These are phyloP conservation scores for Cladosporium cucumerinum DNA, from an alignment of 2,329 filamentous ascomycete species.

Conservation along the genomic window DNA sequence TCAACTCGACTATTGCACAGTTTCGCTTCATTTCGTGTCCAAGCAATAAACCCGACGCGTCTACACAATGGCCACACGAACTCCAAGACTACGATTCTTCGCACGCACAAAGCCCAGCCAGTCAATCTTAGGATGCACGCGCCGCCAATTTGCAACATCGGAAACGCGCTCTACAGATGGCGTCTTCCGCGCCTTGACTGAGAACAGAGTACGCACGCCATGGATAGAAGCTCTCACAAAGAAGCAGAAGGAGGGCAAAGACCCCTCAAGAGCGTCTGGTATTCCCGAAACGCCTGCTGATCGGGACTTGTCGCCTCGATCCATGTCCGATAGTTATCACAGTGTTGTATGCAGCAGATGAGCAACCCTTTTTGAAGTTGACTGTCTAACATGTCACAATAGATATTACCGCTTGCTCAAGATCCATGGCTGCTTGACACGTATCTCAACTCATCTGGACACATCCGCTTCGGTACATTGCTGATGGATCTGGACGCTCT, in stretches of 20 bases:
- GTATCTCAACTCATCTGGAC: constrained; percentile 72
- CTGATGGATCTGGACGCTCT: constrained; percentile 80
- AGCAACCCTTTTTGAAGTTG: not conserved
- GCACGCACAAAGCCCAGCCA: not conserved
- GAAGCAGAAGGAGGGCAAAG: constrained; percentile 42
- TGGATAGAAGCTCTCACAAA: constrained; percentile 64
- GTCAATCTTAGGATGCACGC: not conserved
- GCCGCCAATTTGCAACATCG: constrained; percentile 21
- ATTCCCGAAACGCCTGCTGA: constrained; percentile 40
- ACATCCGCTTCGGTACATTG: constrained; percentile 69
- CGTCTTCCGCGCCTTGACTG: constrained; percentile 58
- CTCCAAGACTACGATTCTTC: constrained; percentile 2
- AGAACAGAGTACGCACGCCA: constrained; percentile 61
- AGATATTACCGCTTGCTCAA: constrained; percentile 65
- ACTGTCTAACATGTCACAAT: not conserved
- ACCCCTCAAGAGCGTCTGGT: constrained; percentile 31
- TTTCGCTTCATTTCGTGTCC: not conserved
- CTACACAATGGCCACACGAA: not conserved
- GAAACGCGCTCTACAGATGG: constrained; percentile 48
- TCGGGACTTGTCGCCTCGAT: constrained; percentile 61
- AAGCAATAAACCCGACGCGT: not conserved
- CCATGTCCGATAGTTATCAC: constrained; percentile 69
- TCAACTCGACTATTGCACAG: not conserved
- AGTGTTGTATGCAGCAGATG: constrained; percentile 52
- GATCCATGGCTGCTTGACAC: constrained; percentile 76